Base-by-base conservation (phyloP, 176 grass and related monocot species). In the Carex kokanica region DNA sequence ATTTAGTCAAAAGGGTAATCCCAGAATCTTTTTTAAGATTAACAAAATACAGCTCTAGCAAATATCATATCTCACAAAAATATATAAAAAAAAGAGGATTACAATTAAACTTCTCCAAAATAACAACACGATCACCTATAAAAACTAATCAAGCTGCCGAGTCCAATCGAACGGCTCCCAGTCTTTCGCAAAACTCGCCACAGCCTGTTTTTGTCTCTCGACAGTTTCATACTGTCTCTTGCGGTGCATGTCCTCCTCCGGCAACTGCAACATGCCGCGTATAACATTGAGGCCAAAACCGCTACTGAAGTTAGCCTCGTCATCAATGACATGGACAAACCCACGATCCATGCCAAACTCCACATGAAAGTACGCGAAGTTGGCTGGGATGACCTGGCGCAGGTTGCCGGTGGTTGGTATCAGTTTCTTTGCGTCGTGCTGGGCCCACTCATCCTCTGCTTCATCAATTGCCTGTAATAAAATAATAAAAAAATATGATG, bases 81-180 rank as follows among this genome's bases (percentile, higher is more conserved):
- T 74, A 20, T 47, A 74, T 15, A 51, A 55, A 56, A 1, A 45
- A 47, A 32, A 55, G 29, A 11, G 49, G 45, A 15, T 78, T 16
- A 25, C 14, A 16, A 55, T 10, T 77, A 6, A 49, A 73, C 66
- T 77, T 54, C 14, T 25, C 21, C 13, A 77, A 61, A 54, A 55
- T 74, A 15, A 77, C 20, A 77, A 55, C 73, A 25, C 31, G 45
- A 29, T 23, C 6, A 6, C 73, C 5, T 56, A 56, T 55, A 78
- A 16, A 78, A 78, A n/a, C 73, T 78, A 78, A 16, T 78, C 73
- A 18, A 95, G 91, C 11, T 92, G 83, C 49, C 78, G 92, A 0
- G 93, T 99, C 96, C 96, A 99, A 85, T 99, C 91, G 12, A 93
- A 99, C 18, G 86, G 87, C 40, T 99, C 86, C 96, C 93, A 95